Evolutionary conservation across 352 stramenopile species (phyloP).

Genomic region (Pythium chondricola): DNA sequence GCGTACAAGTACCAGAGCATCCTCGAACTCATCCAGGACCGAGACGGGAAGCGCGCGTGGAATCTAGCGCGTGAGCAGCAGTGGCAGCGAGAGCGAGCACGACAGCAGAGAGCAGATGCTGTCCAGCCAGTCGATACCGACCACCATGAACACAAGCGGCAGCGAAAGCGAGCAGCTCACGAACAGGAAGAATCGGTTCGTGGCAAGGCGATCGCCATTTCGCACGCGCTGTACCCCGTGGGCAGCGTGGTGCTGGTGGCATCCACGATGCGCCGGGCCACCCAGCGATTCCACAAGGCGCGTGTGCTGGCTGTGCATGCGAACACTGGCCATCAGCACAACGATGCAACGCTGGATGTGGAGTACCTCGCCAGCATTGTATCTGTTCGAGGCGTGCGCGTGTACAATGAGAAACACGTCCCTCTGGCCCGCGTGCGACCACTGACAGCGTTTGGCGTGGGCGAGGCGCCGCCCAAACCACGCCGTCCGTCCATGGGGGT

Average conservation of each 20-base stretch:
- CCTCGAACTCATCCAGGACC: conserved; percentile 60
- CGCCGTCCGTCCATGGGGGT: background rate
- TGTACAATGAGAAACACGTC: conserved; percentile 24
- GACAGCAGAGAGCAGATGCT: background rate
- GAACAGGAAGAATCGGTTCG: conserved; percentile 15
- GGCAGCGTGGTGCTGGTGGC: conserved; percentile 30
- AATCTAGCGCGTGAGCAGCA: conserved; percentile 38
- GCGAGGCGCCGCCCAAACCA: background rate
- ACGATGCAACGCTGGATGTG: conserved; percentile 35
- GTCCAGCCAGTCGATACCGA: too few relatives aligned
- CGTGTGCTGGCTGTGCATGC: conserved; percentile 29
- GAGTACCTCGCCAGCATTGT: conserved; percentile 26
- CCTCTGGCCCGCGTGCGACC: conserved; percentile 12
- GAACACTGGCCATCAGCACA: conserved; percentile 1
- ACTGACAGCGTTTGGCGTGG: background rate
- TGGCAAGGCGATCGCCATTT: conserved; percentile 22
- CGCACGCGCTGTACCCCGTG: conserved; percentile 34
- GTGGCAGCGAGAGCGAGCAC: conserved; percentile 14
- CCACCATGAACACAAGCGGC: background rate
- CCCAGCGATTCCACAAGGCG: conserved; percentile 18
- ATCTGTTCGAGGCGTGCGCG: conserved; percentile 20
- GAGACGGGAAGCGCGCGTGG: conserved; percentile 53
- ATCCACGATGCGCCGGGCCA: conserved; percentile 5
- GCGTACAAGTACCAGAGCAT: conserved; percentile 71
- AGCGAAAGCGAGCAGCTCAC: background rate